A percentile compares a stretch with the other conserved stretches of the same genome.
Evolutionary conservation across 2,329 filamentous ascomycete genomes (phyloP).

Genomic region (Trichoderma breve): DNA sequence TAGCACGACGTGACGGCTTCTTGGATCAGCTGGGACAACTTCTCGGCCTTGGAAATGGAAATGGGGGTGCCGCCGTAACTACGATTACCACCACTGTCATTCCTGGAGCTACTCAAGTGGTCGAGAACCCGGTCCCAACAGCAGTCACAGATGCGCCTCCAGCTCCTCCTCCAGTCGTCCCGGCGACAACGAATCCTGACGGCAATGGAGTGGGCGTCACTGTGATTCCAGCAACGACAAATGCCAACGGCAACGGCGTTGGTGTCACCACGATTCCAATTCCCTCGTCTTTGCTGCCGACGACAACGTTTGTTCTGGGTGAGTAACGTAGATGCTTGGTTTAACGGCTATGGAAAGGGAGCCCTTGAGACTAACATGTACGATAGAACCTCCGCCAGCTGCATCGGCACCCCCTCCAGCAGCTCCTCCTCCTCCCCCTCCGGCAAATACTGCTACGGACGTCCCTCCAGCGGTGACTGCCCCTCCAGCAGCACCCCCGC

Average conservation of each 20-base stretch:
- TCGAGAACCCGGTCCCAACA: not conserved
- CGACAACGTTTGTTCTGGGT: slow-evolving; percentile 29
- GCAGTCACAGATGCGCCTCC: not conserved
- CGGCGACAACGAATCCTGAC: slow-evolving; percentile 22
- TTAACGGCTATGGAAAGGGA: not conserved
- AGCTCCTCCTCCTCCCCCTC: not conserved
- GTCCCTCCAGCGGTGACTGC: not conserved
- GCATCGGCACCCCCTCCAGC: slow-evolving; percentile 3
- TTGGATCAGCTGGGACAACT: slow-evolving; percentile 21
- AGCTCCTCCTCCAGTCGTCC: not conserved
- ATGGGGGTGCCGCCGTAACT: not conserved
- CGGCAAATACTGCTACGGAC: not conserved
- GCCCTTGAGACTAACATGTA: not conserved
- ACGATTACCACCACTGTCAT: slow-evolving; percentile 2
- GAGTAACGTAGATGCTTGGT: not conserved
- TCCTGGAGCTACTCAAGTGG: slow-evolving; percentile 1
- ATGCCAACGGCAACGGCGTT: not conserved
- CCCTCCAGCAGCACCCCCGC: slow-evolving; percentile 3
- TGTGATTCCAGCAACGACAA: not conserved
- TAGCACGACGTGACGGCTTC: slow-evolving; percentile 5
- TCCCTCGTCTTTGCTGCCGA: slow-evolving; percentile 27
- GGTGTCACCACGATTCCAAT: slow-evolving; percentile 29
- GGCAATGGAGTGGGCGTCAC: slow-evolving; percentile 33
- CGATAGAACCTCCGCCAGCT: not conserved
- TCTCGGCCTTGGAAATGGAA: slow-evolving; percentile 9